Percentiles rank a stretch among this genome's conserved stretches.
These are phyloP conservation scores for Kickxella alabastrina DNA, from an alignment of 192 early-diverging fungal species.

Conservation along the genomic window DNA sequence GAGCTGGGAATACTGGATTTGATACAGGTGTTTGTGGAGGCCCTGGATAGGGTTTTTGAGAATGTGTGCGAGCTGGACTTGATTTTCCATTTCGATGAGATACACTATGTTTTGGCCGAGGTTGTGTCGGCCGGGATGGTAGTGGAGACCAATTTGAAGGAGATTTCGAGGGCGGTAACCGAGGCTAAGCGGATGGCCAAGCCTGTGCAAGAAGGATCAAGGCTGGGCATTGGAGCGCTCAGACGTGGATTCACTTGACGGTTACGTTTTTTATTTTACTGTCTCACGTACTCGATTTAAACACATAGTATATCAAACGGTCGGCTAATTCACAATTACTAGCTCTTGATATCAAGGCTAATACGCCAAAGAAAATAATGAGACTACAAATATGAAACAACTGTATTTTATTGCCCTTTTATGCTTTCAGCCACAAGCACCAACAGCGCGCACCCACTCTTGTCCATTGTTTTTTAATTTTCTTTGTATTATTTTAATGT, in stretches of 20 bases:
- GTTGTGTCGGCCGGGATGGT: constrained; percentile 90
- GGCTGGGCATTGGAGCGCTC: constrained; percentile 20
- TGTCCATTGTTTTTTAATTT: no score
- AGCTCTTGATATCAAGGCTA: no score
- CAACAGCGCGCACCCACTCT: no score
- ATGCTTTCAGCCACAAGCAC: no score
- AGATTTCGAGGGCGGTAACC: constrained; percentile 67
- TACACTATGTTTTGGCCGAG: constrained; percentile 80
- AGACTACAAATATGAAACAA: no score
- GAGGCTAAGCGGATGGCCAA: constrained; percentile 62
- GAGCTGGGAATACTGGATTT: constrained; percentile 95
- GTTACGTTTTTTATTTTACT: background rate
- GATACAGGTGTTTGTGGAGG: constrained; percentile 97
- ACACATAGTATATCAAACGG: no score
- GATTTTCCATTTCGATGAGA: constrained; percentile 91
- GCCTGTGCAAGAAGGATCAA: constrained; percentile 19
- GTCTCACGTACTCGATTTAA: no score
- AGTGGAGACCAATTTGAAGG: constrained; percentile 42
- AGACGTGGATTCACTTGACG: constrained; percentile 29
- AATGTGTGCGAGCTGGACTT: constrained; percentile 98
- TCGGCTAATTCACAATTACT: no score
- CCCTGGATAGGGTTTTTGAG: constrained; percentile 85
- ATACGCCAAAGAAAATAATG: no score
- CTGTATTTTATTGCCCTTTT: no score
- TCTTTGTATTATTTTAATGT: no score